Conservation (phyloP, 352 stramenopile genomes). For the Pseudoperonospora humuli region DNA sequence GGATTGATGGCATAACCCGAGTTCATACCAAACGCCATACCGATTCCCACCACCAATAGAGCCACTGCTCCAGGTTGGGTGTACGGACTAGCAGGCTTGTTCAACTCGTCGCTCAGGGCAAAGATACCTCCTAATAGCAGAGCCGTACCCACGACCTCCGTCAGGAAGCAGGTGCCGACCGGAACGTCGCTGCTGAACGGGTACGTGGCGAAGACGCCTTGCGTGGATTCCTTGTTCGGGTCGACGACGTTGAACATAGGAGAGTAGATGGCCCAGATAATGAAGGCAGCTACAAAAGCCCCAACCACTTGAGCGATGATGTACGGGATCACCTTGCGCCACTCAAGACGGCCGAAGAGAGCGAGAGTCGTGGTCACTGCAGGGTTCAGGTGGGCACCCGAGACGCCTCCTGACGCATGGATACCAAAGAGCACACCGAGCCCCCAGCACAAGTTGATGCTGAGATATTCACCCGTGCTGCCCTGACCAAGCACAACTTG, state of each 20-base stretch:
- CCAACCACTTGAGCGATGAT: slow-evolving; percentile 43
- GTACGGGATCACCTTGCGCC: slow-evolving; percentile 40
- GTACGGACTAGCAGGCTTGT: slow-evolving; percentile 43
- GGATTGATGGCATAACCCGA: slow-evolving; percentile 68
- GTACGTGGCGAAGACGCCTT: slow-evolving; percentile 47
- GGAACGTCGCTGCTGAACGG: slow-evolving; percentile 28
- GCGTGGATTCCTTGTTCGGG: slow-evolving; percentile 29
- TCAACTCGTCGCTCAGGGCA: slow-evolving; percentile 43
- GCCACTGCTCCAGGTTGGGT: slow-evolving; percentile 36
- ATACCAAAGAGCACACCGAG: slow-evolving; percentile 65
- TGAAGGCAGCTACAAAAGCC: slow-evolving; percentile 36
- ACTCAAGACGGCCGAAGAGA: slow-evolving; percentile 39
- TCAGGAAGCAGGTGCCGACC: slow-evolving; percentile 41
- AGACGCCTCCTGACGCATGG: slow-evolving; percentile 45
- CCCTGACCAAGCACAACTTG: slow-evolving; percentile 47
- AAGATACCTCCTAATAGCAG: slow-evolving; percentile 60
- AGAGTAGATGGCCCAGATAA: slow-evolving; percentile 52
- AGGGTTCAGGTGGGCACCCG: slow-evolving; percentile 59
- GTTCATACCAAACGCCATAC: slow-evolving; percentile 70
- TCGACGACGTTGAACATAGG: slow-evolving; percentile 42
- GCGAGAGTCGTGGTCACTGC: slow-evolving; percentile 49
- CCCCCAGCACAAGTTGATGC: slow-evolving; percentile 69
- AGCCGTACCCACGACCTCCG: slow-evolving; percentile 51
- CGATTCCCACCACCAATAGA: slow-evolving; percentile 49
- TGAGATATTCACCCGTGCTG: slow-evolving; percentile 55